Percentiles rank a stretch among this genome's conserved stretches.
Conservation (phyloP, 495 filamentous ascomycete genomes). For the Monascus purpureus region DNA sequence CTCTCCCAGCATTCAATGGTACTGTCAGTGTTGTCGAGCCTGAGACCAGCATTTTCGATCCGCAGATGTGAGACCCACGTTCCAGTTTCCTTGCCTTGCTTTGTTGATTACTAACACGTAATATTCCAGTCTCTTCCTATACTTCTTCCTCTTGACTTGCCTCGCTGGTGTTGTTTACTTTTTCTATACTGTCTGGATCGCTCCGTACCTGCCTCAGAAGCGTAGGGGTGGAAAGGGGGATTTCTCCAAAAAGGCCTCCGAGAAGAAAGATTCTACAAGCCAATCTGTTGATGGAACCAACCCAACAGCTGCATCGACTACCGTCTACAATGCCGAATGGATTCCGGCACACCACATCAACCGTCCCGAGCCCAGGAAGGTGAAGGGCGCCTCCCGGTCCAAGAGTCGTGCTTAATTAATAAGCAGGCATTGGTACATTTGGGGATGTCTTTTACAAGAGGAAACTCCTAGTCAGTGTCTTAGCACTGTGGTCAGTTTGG, state of each 20-base stretch:
- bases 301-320: constrained; percentile 52
- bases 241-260: constrained; percentile 39
- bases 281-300: constrained; percentile 50
- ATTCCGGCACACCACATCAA: constrained; percentile 87
- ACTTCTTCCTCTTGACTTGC: constrained; percentile 70
- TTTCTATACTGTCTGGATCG: constrained; percentile 96
- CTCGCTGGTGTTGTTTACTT: constrained; percentile 79
- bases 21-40: constrained; percentile 84
- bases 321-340: constrained; percentile 90
- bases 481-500: not conserved
- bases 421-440: constrained; percentile 2
- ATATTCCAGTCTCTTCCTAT: constrained; percentile 73
- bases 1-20: constrained; percentile 70
- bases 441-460: constrained; percentile 1
- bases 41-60: constrained; percentile 86
- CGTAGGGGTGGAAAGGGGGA: constrained; percentile 52
- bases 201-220: constrained; percentile 90
- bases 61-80: constrained; percentile 62
- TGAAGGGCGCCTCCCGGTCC: constrained; percentile 53
- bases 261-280: constrained; percentile 53
- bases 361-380: constrained; percentile 64
- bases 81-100: not conserved
- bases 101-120: constrained; percentile 11
- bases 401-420: constrained; percentile 33
- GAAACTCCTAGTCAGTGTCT: not conserved